These are phyloP conservation scores for Mariannaea elegans DNA, from an alignment of 2,329 filamentous ascomycete genomes.

Conservation along the genomic window DNA sequence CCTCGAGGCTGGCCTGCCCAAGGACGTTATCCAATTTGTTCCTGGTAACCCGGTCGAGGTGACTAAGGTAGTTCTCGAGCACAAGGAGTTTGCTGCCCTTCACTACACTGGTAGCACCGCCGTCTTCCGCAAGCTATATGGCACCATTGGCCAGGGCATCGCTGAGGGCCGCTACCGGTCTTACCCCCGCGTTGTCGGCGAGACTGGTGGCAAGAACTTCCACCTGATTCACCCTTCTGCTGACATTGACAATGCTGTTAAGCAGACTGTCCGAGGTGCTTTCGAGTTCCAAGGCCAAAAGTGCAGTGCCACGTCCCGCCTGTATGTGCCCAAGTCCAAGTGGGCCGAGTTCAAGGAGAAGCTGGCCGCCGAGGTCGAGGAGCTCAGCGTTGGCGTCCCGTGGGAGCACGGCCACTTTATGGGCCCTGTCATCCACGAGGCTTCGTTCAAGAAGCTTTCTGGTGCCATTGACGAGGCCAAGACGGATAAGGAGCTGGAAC, in stretches of 20 bases:
- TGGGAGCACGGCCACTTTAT: constrained; percentile 80
- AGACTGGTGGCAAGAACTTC: constrained; percentile 95
- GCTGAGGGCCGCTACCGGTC: constrained; percentile 82
- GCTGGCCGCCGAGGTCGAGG: constrained; percentile 73
- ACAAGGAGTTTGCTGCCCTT: constrained; percentile 86
- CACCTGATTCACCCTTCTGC: constrained; percentile 82
- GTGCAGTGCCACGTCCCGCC: constrained; percentile 84
- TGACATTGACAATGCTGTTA: constrained; percentile 79
- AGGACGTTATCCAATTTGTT: constrained; percentile 91
- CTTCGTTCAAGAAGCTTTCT: constrained; percentile 82
- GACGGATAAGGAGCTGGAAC: constrained; percentile 74
- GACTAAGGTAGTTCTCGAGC: constrained; percentile 78
- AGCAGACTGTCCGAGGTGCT: constrained; percentile 85
- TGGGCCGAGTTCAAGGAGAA: constrained; percentile 76
- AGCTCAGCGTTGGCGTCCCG: constrained; percentile 76
- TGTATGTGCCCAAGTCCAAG: constrained; percentile 79
- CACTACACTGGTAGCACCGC: constrained; percentile 95
- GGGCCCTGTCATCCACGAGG: constrained; percentile 85
- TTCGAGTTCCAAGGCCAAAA: constrained; percentile 95
- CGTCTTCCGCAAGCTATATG: constrained; percentile 90
- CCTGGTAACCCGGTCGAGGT: constrained; percentile 88
- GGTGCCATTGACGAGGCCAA: constrained; percentile 83
- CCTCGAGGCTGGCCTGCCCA: constrained; percentile 87
- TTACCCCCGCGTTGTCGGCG: constrained; percentile 89
- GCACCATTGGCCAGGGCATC: constrained; percentile 82